Evolutionary conservation across 2,329 filamentous ascomycete genomes (phyloP).

Genomic region (Exophiala mesophila): DNA sequence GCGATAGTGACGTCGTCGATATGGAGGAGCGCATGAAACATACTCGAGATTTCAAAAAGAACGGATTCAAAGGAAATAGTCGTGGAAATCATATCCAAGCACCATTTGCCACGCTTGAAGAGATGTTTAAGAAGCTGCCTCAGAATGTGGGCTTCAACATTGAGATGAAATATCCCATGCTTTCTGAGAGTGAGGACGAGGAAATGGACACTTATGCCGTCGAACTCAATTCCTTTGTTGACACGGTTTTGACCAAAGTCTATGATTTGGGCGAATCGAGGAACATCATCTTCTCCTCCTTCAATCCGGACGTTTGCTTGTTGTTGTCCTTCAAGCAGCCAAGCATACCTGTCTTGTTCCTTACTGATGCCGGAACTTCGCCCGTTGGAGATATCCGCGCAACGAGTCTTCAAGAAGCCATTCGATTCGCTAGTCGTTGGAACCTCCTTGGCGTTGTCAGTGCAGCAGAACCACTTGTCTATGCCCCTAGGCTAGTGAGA

Average conservation of each 20-base stretch:
- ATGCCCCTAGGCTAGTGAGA: constrained; percentile 79
- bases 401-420: constrained; percentile 87
- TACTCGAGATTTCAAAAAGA: constrained; percentile 87
- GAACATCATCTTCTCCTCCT: constrained; percentile 96
- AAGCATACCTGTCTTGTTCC: constrained; percentile 89
- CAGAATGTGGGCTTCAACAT: constrained; percentile 91
- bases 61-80: constrained; percentile 93
- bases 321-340: constrained; percentile 95
- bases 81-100: constrained; percentile 93
- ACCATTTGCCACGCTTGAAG: constrained; percentile 90
- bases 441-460: constrained; percentile 88
- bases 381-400: constrained; percentile 84
- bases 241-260: constrained; percentile 83
- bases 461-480: constrained; percentile 80
- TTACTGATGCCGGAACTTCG: constrained; percentile 80
- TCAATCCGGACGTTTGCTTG: constrained; percentile 95
- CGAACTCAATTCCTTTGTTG: constrained; percentile 93
- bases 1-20: constrained; percentile 44
- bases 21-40: constrained; percentile 89
- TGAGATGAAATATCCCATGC: constrained; percentile 98
- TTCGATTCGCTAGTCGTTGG: constrained; percentile 92
- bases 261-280: constrained; percentile 77
- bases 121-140: constrained; percentile 82
- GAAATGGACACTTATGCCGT: constrained; percentile 96
- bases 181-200: constrained; percentile 89